Base-by-base conservation (phyloP, 164 flowering plant species). In the Aristolochia fimbriata region DNA sequence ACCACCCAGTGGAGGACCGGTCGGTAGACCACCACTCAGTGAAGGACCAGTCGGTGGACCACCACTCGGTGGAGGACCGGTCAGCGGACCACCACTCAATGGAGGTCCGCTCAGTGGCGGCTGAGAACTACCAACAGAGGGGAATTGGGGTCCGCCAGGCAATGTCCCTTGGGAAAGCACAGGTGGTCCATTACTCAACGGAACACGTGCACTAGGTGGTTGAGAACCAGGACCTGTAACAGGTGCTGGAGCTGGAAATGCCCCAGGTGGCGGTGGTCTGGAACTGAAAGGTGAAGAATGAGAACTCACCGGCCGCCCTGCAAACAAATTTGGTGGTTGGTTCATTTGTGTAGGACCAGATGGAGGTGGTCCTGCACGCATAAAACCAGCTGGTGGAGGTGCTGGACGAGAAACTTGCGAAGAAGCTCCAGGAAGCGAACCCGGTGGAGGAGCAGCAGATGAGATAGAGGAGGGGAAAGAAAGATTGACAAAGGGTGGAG, bases 101-200 rank as follows among this genome's bases (percentile, higher is more conserved):
- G n/a, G 84, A 58, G 82, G 77, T 57, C 82, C 82, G 64, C 67
- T 66, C 4, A 74, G 76, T 20, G 78, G 80, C 56, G 70, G 78
- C 45, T 70, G 73, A 50, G 61, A 55, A 74, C 57, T 51, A 15
- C 71, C 76, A 63, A 70, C 17, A 0, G 79, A 54, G 51, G 88
- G 77, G 60, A 76, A 77, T 6, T 71, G 79, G 8, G 80, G 76
- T 3, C 73, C 80, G 55, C 73, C 68, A 1, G 71, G 73, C 58
- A 61, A 46, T 21, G 66, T 31, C 30, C 80, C 78, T 1, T 75
- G 65, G 11, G 67, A 60, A 68, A 68, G 56, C 62, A 64, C 17
- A 12, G 83, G 79, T 3, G 90, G 94, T 16, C 96, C 96, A 74
- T 86, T 88, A 55, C 74, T 78, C 19, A 70, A 15, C 7, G 75